Evolutionary conservation across 225 moss, liverwort and hornwort genomes (phyloP).

Genomic region (Marchantia paleacea): DNA sequence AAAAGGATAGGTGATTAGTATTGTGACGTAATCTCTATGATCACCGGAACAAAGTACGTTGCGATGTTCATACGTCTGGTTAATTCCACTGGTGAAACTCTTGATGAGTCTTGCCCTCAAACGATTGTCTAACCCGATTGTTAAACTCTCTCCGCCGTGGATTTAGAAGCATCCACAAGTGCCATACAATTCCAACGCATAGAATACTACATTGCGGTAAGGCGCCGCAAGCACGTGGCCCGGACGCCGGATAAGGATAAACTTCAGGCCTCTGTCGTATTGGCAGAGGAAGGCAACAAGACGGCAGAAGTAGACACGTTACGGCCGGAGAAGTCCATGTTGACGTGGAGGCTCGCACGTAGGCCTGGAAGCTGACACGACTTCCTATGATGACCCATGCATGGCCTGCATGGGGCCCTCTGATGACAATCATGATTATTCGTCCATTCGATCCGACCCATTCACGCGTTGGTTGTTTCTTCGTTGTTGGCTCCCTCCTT

Average conservation of each 20-base stretch:
- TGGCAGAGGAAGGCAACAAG: neutral
- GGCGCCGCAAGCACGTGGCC: slow-evolving; percentile 1
- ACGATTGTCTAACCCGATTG: too few relatives aligned
- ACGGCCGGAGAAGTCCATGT: neutral
- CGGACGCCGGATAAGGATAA: slow-evolving; percentile 5
- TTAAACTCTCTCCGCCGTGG: too few relatives aligned
- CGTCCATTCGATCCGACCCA: neutral
- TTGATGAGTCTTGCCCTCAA: too few relatives aligned
- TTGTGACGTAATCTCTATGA: too few relatives aligned
- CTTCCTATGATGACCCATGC: neutral
- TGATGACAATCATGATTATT: neutral
- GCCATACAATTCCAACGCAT: neutral
- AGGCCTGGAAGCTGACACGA: slow-evolving; percentile 13
- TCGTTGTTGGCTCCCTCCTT: neutral
- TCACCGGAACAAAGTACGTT: too few relatives aligned
- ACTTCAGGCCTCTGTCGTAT: neutral
- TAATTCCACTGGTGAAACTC: too few relatives aligned
- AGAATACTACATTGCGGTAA: neutral
- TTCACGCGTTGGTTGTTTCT: neutral
- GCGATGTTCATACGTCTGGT: too few relatives aligned
- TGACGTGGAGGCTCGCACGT: neutral
- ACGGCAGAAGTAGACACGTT: neutral
- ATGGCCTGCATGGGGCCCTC: slow-evolving; percentile 14
- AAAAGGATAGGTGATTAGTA: too few relatives aligned
- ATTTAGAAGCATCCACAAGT: neutral